Percentiles rank a stretch among this genome's conserved stretches.
These are phyloP conservation scores for Schoenoplectus triqueter DNA, from an alignment of 202 grass and related monocot species.

Conservation along the genomic window DNA sequence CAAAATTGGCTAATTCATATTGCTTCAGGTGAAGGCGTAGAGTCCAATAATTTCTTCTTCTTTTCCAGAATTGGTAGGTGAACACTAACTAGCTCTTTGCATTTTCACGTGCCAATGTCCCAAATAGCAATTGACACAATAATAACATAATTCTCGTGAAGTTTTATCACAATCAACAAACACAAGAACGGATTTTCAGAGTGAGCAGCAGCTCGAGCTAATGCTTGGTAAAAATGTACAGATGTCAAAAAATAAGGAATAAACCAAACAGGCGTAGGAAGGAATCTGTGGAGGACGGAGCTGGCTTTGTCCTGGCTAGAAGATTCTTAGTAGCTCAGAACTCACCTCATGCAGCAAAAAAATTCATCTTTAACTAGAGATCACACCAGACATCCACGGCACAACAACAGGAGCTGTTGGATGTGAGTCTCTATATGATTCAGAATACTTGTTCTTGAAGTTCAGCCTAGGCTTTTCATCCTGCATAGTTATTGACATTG, in stretches of 20 bases:
- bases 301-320: not conserved
- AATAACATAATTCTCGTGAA: not conserved
- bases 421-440: conserved; percentile 81
- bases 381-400: conserved; percentile 90
- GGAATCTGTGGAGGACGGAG: not conserved
- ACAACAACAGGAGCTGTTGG: conserved; percentile 74
- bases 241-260: conserved; percentile 32
- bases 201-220: not conserved
- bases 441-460: conserved; percentile 87
- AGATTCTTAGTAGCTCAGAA: not conserved
- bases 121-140: conserved; percentile 37
- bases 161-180: conserved; percentile 9
- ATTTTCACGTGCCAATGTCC: conserved; percentile 35
- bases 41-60: not conserved
- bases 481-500: conserved; percentile 42
- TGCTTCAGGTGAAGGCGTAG: too few species aligned
- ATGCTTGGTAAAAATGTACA: conserved; percentile 33
- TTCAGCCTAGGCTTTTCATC: conserved; percentile 64
- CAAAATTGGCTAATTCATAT: not conserved
- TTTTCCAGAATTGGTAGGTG: conserved; percentile 29
- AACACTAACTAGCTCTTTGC: conserved; percentile 27
- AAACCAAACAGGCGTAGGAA: not conserved
- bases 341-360: conserved; percentile 8
- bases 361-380: conserved; percentile 41
- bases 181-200: conserved; percentile 18